A percentile compares a stretch with the other conserved stretches of the same genome.
These are phyloP conservation scores for Globisporangium recalcitrans DNA, from an alignment of 352 stramenopile genomes.

Conservation along the genomic window DNA sequence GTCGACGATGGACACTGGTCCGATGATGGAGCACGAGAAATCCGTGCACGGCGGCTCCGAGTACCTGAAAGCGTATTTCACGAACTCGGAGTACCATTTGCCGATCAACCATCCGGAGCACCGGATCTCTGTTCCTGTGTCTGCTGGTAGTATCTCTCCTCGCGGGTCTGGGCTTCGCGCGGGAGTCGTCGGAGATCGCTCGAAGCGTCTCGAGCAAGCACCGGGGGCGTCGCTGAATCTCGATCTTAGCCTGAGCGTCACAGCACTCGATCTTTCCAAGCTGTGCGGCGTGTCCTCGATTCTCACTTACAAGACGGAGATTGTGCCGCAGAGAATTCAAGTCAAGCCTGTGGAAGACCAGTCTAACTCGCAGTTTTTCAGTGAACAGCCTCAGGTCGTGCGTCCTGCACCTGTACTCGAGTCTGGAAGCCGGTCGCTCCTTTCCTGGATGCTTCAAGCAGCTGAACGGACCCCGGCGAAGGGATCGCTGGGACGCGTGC, in stretches of 20 bases:
- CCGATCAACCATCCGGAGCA: slow-evolving; percentile 68
- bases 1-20: slow-evolving; percentile 15
- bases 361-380: background rate
- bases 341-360: slow-evolving; percentile 18
- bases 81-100: slow-evolving; percentile 59
- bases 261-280: slow-evolving; percentile 63
- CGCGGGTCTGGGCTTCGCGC: slow-evolving; percentile 30
- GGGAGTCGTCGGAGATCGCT: slow-evolving; percentile 14
- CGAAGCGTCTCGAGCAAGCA: slow-evolving; percentile 50
- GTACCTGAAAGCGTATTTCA: slow-evolving; percentile 71
- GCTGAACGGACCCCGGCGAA: slow-evolving; percentile 25
- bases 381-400: background rate
- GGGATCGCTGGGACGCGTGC: slow-evolving; percentile 7
- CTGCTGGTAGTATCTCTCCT: slow-evolving; percentile 34
- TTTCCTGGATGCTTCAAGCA: slow-evolving; percentile 57
- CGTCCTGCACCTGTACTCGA: slow-evolving; percentile 7
- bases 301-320: slow-evolving; percentile 57
- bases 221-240: slow-evolving; percentile 35
- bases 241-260: slow-evolving; percentile 68
- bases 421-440: slow-evolving; percentile 40
- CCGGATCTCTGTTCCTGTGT: slow-evolving; percentile 44
- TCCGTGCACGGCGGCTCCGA: slow-evolving; percentile 64
- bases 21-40: slow-evolving; percentile 32
- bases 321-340: slow-evolving; percentile 21
- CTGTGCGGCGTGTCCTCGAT: slow-evolving; percentile 73